A percentile compares a stretch with the other conserved stretches of the same genome.
These are phyloP conservation scores for Aaosphaeria arxii DNA, from an alignment of 2,329 filamentous ascomycete species.

Conservation along the genomic window DNA sequence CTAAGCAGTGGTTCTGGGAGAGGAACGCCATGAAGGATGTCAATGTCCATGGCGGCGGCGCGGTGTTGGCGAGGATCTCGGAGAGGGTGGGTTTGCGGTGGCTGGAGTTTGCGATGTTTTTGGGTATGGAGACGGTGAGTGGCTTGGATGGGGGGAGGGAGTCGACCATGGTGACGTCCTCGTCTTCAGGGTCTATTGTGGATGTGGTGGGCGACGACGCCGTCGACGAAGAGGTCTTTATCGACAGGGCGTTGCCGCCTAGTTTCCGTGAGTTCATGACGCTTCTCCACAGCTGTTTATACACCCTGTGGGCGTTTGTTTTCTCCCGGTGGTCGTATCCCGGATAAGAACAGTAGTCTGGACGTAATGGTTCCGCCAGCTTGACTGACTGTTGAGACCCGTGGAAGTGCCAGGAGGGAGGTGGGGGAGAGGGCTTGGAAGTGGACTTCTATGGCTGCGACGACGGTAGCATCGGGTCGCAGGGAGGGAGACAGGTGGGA, in stretches of 20 bases:
- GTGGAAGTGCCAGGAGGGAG: constrained; percentile 27
- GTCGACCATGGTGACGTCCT: constrained; percentile 51
- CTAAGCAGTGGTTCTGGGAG: constrained; percentile 94
- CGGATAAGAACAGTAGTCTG: constrained; percentile 32
- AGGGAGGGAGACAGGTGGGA: constrained; percentile 2
- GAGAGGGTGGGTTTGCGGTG: constrained; percentile 69
- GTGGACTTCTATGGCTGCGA: constrained; percentile 25
- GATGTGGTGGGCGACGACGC: constrained; percentile 32
- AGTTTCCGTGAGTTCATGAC: constrained; percentile 36
- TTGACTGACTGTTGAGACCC: constrained; percentile 32
- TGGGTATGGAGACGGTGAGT: constrained; percentile 50
- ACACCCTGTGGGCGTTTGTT: constrained; percentile 30
- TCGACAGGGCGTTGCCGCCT: constrained; percentile 23
- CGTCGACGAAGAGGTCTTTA: constrained; percentile 31
- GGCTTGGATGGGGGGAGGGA: constrained; percentile 41
- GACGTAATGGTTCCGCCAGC: constrained; percentile 35
- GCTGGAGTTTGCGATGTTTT: constrained; percentile 44
- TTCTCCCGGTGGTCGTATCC: constrained; percentile 27
- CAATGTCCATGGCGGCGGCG: constrained; percentile 84
- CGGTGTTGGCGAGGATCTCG: constrained; percentile 84
- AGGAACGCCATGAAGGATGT: constrained; percentile 94
- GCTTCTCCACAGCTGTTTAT: constrained; percentile 37
- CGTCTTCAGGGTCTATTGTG: constrained; percentile 36
- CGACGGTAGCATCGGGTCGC: constrained; percentile 11
- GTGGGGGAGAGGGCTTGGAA: constrained; percentile 15